Base-by-base conservation (phyloP, 176 grass and related monocot genomes). In the Secale cereale region DNA sequence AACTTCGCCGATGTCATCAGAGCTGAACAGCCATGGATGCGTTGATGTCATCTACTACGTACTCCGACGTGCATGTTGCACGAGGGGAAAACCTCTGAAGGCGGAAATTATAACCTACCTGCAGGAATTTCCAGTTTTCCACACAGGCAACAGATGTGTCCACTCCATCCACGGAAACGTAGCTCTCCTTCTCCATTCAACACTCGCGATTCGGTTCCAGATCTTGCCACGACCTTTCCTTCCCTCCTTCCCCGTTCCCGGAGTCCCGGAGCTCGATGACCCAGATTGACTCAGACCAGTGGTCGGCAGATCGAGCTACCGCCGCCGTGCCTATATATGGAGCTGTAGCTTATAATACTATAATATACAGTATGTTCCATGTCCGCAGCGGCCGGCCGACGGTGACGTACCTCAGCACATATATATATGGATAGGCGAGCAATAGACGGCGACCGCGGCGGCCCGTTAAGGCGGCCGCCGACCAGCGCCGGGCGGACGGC, bases 391-490 rank as follows among this genome's bases (percentile, higher is more conserved):
- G 52, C 52, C 52, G 20, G 52, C 52, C 7, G 52, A 19, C 19
- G 52, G 63, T 62, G 59, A 25, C 25, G 23, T 9, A 28, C 23
- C 60, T 8, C 10, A 13, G 37, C n/a, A 70, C 33, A 10, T 12
- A 20, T 1, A 83, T 22, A 20, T 1, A 88, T 89, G 82, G 82
- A 75, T 48, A 35, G n/a, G 20, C 77, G 16, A 23, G 32, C 14
- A 25, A 33, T 19, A 33, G 15, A n/a, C 4, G 46, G 46, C 15
- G 70, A 61, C 41, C 46, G 27, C 4, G 45, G 45, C 14, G 78
- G 70, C 41, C 27, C 72, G 8, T 32, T 23, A 22, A 70, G 6
- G n/a, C 8, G 7, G 16, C 31, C 17, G 40, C 27, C 15, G 1
- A 15, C 26, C n/a, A 45, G 32, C 1, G 29, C 10, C 0, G 57